Conservation (phyloP, 2,329 filamentous ascomycete species). For the Aspergillus amoenus region DNA sequence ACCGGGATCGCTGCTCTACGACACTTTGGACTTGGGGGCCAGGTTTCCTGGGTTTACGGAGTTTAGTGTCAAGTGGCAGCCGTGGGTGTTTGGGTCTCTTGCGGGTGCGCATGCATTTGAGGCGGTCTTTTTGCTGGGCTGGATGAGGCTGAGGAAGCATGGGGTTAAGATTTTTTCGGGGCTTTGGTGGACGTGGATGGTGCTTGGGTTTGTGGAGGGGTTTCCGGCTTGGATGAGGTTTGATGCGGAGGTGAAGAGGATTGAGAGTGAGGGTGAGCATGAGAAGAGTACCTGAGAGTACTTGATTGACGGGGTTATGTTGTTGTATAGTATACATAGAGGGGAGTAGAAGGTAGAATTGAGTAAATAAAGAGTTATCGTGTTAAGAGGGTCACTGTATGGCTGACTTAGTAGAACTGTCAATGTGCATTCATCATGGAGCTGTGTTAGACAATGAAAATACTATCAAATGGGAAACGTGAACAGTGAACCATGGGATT, state of each 20-base stretch:
- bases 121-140: constrained; percentile 48
- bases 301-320: background rate
- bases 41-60: constrained; percentile 59
- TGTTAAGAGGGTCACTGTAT: too few species aligned
- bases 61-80: constrained; percentile 60
- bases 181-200: constrained; percentile 57
- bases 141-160: constrained; percentile 50
- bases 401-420: background rate
- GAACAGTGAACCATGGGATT: background rate
- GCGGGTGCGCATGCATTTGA: constrained; percentile 67
- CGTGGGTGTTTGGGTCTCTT: constrained; percentile 58
- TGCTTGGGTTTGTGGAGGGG: constrained; percentile 55
- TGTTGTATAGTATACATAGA: background rate
- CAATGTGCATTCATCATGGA: background rate
- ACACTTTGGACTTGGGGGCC: constrained; percentile 43
- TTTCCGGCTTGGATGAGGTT: constrained; percentile 50
- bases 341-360: background rate
- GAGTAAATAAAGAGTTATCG: too few species aligned
- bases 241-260: constrained; percentile 43
- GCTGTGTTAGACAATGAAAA: background rate
- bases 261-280: constrained; percentile 34
- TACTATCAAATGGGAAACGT: background rate
- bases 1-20: constrained; percentile 53
- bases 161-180: constrained; percentile 50
- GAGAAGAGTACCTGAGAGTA: constrained; percentile 22